Evolutionary conservation across 768 basidiomycete genomes (phyloP).

Genomic region (Butyriboletus loyo): DNA sequence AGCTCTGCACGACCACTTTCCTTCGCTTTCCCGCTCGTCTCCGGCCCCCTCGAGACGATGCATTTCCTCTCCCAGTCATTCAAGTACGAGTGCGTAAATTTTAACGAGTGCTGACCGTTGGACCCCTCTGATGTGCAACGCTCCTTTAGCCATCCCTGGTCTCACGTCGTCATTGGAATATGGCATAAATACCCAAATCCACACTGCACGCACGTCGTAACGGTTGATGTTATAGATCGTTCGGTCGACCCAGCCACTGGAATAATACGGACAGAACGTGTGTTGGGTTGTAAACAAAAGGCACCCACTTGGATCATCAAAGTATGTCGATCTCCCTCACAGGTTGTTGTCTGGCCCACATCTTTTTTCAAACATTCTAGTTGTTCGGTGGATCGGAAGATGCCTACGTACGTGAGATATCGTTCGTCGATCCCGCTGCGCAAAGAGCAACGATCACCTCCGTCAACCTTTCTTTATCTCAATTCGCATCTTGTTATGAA

Average conservation of each 20-base stretch:
- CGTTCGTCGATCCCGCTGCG: constrained; percentile 82
- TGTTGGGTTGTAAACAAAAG: constrained; percentile 90
- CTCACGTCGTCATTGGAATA: constrained; percentile 88
- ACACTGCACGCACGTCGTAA: constrained; percentile 84
- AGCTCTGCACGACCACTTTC: constrained; percentile 19
- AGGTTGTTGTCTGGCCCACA: constrained; percentile 4
- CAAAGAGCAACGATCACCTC: constrained; percentile 84
- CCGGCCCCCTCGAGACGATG: constrained; percentile 44
- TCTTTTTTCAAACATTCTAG: constrained; percentile 36
- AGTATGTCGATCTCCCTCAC: constrained; percentile 45
- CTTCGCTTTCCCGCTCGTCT: constrained; percentile 22
- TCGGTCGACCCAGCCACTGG: constrained; percentile 80
- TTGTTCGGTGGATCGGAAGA: constrained; percentile 91
- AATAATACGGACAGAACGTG: constrained; percentile 86
- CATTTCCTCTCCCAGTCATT: constrained; percentile 86
- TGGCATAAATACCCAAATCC: constrained; percentile 97
- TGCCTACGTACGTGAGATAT: constrained; percentile 92
- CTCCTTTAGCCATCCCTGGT: constrained; percentile 73
- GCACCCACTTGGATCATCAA: constrained; percentile 91
- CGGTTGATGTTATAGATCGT: constrained; percentile 84
- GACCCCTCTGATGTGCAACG: constrained; percentile 7
- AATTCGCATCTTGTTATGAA: constrained; percentile 91
- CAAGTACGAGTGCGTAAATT: constrained; percentile 69
- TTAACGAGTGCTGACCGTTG: not conserved
- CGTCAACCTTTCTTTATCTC: constrained; percentile 91